A percentile compares a stretch with the other conserved stretches of the same genome.
Evolutionary conservation across 2,329 filamentous ascomycete genomes (phyloP).

Genomic region (Fusarium fujikuroi): DNA sequence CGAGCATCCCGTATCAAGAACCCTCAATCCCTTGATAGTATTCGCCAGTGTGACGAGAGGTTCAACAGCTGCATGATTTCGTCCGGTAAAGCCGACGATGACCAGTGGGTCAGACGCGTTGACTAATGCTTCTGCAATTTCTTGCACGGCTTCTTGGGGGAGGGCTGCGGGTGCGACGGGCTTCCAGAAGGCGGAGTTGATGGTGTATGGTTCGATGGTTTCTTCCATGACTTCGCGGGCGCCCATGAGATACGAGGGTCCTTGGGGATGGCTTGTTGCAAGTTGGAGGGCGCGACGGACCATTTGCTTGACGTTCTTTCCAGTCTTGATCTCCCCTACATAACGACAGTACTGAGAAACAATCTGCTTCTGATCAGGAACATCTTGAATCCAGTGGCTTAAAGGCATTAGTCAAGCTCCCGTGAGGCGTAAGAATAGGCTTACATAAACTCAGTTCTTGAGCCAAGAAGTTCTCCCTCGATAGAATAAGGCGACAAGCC

Average conservation of each 20-base stretch:
- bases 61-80: constrained; percentile 7
- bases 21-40: not conserved
- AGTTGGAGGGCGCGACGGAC: constrained; percentile 31
- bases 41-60: constrained; percentile 10
- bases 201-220: constrained; percentile 19
- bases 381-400: constrained; percentile 35
- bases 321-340: constrained; percentile 14
- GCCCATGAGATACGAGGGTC: constrained; percentile 43
- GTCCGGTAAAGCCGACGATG: constrained; percentile 17
- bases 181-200: constrained; percentile 2
- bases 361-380: constrained; percentile 25
- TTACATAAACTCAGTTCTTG: constrained; percentile 24
- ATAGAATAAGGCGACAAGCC: constrained; percentile 56
- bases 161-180: constrained; percentile 5
- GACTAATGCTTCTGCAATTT: not conserved
- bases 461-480: constrained; percentile 41
- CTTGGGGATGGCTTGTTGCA: constrained; percentile 41
- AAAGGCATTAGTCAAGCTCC: accelerated
- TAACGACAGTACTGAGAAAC: constrained; percentile 25
- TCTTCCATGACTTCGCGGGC: constrained; percentile 42
- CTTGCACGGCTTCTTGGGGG: not conserved
- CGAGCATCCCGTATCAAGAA: constrained; percentile 23
- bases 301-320: constrained; percentile 17
- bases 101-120: constrained; percentile 15
- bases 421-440: accelerated